These are phyloP conservation scores for Nidularia pulvinata DNA, from an alignment of 768 basidiomycete genomes.

Conservation along the genomic window DNA sequence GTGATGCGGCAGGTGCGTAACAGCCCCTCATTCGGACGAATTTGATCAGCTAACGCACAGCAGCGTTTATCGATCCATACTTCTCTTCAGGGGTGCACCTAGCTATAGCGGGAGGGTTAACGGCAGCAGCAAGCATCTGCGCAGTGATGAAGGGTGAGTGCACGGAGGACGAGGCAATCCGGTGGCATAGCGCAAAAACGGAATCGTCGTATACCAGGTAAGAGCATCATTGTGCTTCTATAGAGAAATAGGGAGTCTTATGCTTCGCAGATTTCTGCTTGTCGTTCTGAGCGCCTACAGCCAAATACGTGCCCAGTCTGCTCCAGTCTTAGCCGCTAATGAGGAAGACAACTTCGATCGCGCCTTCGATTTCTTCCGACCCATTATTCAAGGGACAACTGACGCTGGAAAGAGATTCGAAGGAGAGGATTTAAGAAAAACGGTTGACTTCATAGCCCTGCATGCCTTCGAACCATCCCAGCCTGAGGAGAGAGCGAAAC, in stretches of 20 bases:
- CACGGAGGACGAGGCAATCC: slow-evolving; percentile 14
- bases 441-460: slow-evolving; percentile 14
- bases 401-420: slow-evolving; percentile 10
- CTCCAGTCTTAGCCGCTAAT: slow-evolving; percentile 26
- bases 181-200: slow-evolving; percentile 21
- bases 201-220: slow-evolving; percentile 25
- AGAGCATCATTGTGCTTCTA: background rate
- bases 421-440: slow-evolving; percentile 12
- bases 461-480: slow-evolving; percentile 17
- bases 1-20: slow-evolving; percentile 28
- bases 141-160: slow-evolving; percentile 19
- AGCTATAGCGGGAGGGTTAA: slow-evolving; percentile 25
- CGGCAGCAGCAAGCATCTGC: slow-evolving; percentile 25
- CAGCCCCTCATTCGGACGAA: background rate
- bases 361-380: slow-evolving; percentile 32
- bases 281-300: slow-evolving; percentile 39
- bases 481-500: slow-evolving; percentile 13
- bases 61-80: slow-evolving; percentile 36
- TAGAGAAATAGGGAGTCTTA: background rate
- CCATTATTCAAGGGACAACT: slow-evolving; percentile 13
- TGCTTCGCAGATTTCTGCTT: slow-evolving; percentile 26
- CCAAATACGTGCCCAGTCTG: slow-evolving; percentile 34
- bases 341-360: slow-evolving; percentile 39
- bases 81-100: slow-evolving; percentile 35
- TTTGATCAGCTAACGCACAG: background rate